A percentile compares a stretch with the other conserved stretches of the same genome.
phyloP scores from a whole-genome alignment of 805 yeast genomes.

The Zygosaccharomyces bailii region DNA sequence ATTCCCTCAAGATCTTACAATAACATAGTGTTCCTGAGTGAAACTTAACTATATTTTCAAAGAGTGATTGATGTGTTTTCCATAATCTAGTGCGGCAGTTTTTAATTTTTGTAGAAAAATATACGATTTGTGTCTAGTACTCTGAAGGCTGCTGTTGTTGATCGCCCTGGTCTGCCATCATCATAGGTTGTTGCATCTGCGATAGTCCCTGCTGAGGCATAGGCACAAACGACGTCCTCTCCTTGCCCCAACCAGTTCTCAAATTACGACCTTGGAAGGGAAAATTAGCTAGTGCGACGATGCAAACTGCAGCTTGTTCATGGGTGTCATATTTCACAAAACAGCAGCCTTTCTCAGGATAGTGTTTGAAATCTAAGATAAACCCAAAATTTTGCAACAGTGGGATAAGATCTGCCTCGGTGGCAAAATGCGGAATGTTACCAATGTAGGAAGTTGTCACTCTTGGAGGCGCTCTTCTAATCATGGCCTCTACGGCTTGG shows the following conservation, averaged over 20 bases:
- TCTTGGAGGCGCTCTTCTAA: conserved; percentile 68
- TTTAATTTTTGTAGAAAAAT: background rate
- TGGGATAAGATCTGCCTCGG: conserved; percentile 70
- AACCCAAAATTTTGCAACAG: conserved; percentile 75
- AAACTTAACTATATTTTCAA: background rate
- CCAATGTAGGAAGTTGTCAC: conserved; percentile 81
- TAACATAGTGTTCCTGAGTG: background rate
- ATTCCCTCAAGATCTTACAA: background rate
- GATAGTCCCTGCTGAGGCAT: conserved; percentile 16
- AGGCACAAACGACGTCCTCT: conserved; percentile 38
- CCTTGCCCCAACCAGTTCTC: conserved; percentile 88
- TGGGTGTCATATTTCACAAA: conserved; percentile 84
- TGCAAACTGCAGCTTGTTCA: conserved; percentile 85
- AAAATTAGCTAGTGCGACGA: conserved; percentile 69
- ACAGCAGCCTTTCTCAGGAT: conserved; percentile 81
- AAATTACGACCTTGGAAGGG: conserved; percentile 71
- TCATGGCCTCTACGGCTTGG: conserved; percentile 63
- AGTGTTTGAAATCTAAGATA: conserved; percentile 74
- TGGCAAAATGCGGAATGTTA: conserved; percentile 72
- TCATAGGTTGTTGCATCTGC: conserved; percentile 19
- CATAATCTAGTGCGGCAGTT: background rate
- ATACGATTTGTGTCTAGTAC: background rate
- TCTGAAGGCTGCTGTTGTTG: conserved; percentile 3
- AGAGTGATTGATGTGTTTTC: background rate
- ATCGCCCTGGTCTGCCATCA: conserved; percentile 6